phyloP scores from a whole-genome alignment of 2,329 filamentous ascomycete genomes.

The Ceratocystiopsis minuta region DNA sequence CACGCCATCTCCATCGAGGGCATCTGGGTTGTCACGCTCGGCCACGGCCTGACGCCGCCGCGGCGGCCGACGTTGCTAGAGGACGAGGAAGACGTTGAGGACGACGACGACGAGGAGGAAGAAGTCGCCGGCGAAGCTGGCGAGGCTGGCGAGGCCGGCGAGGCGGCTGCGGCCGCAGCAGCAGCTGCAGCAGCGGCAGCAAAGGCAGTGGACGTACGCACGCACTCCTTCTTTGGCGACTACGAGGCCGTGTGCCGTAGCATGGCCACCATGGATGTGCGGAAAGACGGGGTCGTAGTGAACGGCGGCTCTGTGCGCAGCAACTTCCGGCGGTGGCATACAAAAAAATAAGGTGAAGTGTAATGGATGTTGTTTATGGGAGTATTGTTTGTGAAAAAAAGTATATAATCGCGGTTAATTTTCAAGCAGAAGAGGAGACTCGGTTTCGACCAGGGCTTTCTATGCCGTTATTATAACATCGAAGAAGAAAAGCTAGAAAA shows the following conservation, averaged over 20 bases:
- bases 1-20: conserved; percentile 32
- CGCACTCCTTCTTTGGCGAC: conserved; percentile 7
- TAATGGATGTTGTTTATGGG: too few relatives aligned
- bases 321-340: conserved; percentile 5
- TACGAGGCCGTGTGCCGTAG: conserved; percentile 18
- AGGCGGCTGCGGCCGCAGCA: not conserved
- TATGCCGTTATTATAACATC: not conserved
- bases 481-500: not conserved
- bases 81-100: not conserved
- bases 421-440: too few relatives aligned
- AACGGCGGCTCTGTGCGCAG: conserved; percentile 19
- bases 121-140: not conserved
- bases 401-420: too few relatives aligned
- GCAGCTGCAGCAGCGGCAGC: too few relatives aligned
- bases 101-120: conserved; percentile 4
- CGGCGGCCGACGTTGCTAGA: not conserved
- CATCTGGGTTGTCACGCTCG: conserved; percentile 38
- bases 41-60: conserved; percentile 29
- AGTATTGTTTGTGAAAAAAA: too few relatives aligned
- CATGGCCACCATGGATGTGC: conserved; percentile 18
- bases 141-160: conserved; percentile 3
- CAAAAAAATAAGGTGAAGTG: conserved; percentile 2
- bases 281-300: conserved; percentile 23
- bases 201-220: conserved; percentile 4
- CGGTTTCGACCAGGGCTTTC: too few relatives aligned